phyloP scores from a whole-genome alignment of 345 rosid genomes.

The Salix suchowensis region DNA sequence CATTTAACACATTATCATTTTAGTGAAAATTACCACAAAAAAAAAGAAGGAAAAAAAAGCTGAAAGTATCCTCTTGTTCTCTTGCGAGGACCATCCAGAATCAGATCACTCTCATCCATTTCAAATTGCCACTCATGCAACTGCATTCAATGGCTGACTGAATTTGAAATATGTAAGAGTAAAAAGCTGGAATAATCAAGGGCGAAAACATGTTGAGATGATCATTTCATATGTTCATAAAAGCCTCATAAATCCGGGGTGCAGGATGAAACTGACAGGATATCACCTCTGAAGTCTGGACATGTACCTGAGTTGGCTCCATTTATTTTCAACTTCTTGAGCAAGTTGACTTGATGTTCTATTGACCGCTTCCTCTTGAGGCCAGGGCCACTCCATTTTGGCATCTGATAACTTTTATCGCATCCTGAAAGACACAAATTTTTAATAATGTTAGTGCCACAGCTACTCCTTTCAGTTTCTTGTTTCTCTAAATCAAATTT shows the following conservation, averaged over 20 bases:
- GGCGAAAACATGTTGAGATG: neutral
- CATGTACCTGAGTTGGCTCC: constrained; percentile 28
- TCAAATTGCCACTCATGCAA: constrained; percentile 23
- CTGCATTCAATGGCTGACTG: constrained; percentile 33
- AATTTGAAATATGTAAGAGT: neutral
- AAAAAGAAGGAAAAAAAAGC: neutral
- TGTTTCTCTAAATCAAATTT: neutral
- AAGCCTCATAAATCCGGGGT: too few relatives aligned
- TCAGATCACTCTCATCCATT: constrained; percentile 46
- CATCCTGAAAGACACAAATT: constrained; percentile 18
- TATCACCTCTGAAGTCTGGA: neutral
- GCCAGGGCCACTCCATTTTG: constrained; percentile 15
- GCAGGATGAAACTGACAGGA: neutral
- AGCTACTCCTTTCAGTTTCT: neutral
- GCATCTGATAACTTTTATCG: constrained; percentile 7
- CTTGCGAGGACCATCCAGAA: constrained; percentile 42
- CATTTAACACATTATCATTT: neutral
- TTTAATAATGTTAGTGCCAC: too few relatives aligned
- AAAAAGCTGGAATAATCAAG: constrained; percentile 6
- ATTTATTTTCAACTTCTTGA: constrained; percentile 51
- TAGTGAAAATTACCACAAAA: neutral
- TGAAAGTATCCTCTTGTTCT: constrained; percentile 34
- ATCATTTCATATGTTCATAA: neutral
- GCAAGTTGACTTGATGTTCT: constrained; percentile 31
- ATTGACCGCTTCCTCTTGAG: constrained; percentile 47